Percentiles rank a stretch among this genome's conserved stretches.
These are phyloP conservation scores for Heracleum sosnowskyi DNA, from an alignment of 129 eudicot genomes.

Conservation along the genomic window DNA sequence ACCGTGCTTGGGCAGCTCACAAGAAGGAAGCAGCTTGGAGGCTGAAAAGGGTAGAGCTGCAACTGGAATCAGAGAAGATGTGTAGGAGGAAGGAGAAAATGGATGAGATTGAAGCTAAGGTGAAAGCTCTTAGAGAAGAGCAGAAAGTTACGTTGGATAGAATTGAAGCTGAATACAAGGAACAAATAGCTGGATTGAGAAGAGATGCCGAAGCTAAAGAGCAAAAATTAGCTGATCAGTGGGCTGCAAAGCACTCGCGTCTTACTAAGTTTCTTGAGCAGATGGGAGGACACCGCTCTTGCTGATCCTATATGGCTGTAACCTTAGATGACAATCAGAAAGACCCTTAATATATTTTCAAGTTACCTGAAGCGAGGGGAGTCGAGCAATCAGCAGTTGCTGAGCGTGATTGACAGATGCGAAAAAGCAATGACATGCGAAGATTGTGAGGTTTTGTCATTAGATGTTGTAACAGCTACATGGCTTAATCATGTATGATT, in stretches of 20 bases:
- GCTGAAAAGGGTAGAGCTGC: slow-evolving; percentile 51
- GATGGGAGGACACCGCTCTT: slow-evolving; percentile 28
- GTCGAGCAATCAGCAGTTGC: no score
- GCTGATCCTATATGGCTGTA: neutral
- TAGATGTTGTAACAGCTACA: neutral
- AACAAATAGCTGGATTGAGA: slow-evolving; percentile 48
- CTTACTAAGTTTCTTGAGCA: slow-evolving; percentile 49
- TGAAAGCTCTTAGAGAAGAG: slow-evolving; percentile 50
- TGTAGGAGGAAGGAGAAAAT: slow-evolving; percentile 42
- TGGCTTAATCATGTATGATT: neutral
- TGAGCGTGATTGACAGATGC: no score
- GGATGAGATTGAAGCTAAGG: slow-evolving; percentile 55
- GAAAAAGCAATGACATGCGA: neutral
- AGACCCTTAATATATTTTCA: neutral
- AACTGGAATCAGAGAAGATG: slow-evolving; percentile 55
- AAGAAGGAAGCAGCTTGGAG: slow-evolving; percentile 67
- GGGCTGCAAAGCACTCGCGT: slow-evolving; percentile 55
- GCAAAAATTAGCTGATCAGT: slow-evolving; percentile 63
- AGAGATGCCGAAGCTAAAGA: slow-evolving; percentile 59
- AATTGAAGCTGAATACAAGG: slow-evolving; percentile 57
- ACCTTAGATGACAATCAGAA: neutral
- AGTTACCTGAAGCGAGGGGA: no score
- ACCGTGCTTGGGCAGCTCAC: slow-evolving; percentile 48
- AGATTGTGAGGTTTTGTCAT: neutral
- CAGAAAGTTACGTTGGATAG: slow-evolving; percentile 31